These are phyloP conservation scores for Jatropha podagrica DNA, from an alignment of 441 rosid species.

Conservation along the genomic window DNA sequence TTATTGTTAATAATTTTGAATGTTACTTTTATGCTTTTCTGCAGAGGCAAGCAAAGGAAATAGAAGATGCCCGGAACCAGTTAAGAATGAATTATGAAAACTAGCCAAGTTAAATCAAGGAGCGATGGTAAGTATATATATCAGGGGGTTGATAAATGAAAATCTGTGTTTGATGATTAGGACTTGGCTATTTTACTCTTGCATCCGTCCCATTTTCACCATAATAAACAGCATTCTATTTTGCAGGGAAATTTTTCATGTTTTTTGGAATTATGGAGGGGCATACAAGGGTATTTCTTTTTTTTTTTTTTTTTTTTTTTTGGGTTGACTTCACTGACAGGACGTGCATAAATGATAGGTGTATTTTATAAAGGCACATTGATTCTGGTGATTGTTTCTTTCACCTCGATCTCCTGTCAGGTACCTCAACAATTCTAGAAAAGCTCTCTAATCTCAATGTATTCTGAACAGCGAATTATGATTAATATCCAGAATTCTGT, in stretches of 20 bases:
- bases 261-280: conserved; percentile 5
- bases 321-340: neutral
- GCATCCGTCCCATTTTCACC: neutral
- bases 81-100: conserved; percentile 7
- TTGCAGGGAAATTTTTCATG: conserved; percentile 2
- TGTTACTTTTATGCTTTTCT: neutral
- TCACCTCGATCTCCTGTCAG: too few relatives aligned
- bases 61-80: conserved; percentile 10
- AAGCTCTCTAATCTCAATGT: neutral
- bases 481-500: too few relatives aligned
- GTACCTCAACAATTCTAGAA: too few relatives aligned
- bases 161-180: neutral
- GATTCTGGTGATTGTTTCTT: too few relatives aligned
- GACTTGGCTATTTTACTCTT: neutral
- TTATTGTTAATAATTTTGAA: neutral
- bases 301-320: neutral
- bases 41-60: conserved; percentile 30
- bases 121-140: conserved; percentile 5
- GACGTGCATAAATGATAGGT: neutral
- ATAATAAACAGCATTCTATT: neutral
- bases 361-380: neutral
- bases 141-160: neutral
- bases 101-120: neutral
- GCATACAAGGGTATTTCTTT: neutral
- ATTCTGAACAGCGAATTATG: too few relatives aligned